A percentile compares a stretch with the other conserved stretches of the same genome.
Evolutionary conservation across 2,329 filamentous ascomycete genomes (phyloP).

Genomic region (Metarhizium sp.): DNA sequence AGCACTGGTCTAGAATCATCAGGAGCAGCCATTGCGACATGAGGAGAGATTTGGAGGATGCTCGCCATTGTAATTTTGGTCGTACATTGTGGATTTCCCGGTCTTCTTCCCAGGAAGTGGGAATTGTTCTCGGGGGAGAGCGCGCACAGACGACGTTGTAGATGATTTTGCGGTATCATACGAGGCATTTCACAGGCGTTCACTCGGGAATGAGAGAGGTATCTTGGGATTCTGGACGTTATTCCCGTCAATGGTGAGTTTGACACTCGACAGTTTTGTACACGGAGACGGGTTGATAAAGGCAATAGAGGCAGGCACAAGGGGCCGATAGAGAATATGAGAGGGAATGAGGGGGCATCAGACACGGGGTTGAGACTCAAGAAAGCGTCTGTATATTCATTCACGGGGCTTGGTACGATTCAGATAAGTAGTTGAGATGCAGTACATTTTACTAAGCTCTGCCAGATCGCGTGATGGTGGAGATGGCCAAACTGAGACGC

Average conservation of each 20-base stretch:
- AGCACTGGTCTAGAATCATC: constrained; percentile 10
- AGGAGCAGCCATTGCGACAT: constrained; percentile 22
- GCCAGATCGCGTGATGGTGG: too few relatives aligned
- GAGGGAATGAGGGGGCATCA: not conserved
- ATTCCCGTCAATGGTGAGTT: not conserved
- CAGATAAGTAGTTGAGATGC: too few relatives aligned
- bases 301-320: not conserved
- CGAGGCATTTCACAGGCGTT: not conserved
- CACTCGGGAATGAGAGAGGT: not conserved
- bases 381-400: too few relatives aligned
- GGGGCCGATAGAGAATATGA: not conserved
- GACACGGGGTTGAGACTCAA: too few relatives aligned
- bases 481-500: too few relatives aligned
- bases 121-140: not conserved
- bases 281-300: not conserved
- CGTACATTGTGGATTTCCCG: not conserved
- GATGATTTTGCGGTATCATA: not conserved
- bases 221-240: not conserved
- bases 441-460: too few relatives aligned
- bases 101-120: too few relatives aligned
- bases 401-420: not conserved
- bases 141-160: not conserved
- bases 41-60: constrained; percentile 3
- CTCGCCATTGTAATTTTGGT: not conserved
- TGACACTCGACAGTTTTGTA: not conserved